Evolutionary conservation across 2,329 filamentous ascomycete genomes (phyloP).

Genomic region (Curvularia lunata): DNA sequence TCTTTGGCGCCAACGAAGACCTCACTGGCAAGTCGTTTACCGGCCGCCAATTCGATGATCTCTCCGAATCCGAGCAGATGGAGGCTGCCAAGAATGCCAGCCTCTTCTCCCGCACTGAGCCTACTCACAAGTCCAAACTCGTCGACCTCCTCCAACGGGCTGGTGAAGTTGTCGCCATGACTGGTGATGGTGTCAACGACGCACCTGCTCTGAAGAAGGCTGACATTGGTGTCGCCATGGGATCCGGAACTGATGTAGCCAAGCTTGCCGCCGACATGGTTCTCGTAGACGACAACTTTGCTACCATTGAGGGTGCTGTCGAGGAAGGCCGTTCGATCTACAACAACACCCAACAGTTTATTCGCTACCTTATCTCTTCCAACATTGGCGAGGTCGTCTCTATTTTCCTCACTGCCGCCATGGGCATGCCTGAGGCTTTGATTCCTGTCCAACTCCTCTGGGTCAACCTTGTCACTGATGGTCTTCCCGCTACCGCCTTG

Average conservation of each 20-base stretch:
- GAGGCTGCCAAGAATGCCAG: conserved; percentile 84
- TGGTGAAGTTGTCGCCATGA: conserved; percentile 98
- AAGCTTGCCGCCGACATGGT: conserved; percentile 99
- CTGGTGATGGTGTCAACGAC: conserved; percentile 97
- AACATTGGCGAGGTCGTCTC: conserved; percentile 99
- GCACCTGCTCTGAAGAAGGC: conserved; percentile 97
- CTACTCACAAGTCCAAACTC: conserved; percentile 94
- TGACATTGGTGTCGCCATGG: conserved; percentile 99
- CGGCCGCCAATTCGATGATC: conserved; percentile 88
- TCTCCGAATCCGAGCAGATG: conserved; percentile 79
- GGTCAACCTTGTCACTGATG: conserved; percentile 98
- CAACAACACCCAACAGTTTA: conserved; percentile 99
- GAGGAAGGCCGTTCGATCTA: conserved; percentile 98
- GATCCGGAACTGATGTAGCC: conserved; percentile 94
- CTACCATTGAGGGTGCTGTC: conserved; percentile 93
- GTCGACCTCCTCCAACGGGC: conserved; percentile 93
- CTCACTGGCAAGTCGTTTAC: conserved; percentile 92
- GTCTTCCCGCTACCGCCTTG: conserved; percentile 91
- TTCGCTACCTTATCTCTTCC: conserved; percentile 97
- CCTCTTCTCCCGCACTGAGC: conserved; percentile 95
- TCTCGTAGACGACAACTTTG: conserved; percentile 97
- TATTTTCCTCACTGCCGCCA: conserved; percentile 94
- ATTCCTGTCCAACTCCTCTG: conserved; percentile 97
- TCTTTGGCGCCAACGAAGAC: conserved; percentile 83
- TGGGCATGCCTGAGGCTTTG: conserved; percentile 96